Evolutionary conservation across 2,329 filamentous ascomycete species (phyloP), one percentile per base, ranked within the genome.

Genomic region (Xylariaceae sp.): DNA sequence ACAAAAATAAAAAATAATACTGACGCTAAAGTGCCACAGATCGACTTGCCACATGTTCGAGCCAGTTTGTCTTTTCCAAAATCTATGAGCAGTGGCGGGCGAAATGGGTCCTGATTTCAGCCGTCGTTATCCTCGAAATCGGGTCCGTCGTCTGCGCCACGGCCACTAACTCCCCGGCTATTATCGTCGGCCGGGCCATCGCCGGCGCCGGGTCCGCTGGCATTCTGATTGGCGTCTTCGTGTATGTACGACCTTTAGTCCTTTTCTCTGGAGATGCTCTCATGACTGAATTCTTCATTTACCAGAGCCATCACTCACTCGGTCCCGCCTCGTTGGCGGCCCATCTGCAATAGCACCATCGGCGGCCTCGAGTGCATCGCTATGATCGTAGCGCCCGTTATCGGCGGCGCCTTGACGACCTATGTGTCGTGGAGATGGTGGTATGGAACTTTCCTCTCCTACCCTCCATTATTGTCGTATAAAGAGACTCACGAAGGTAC

Each of bases 11-110:
- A 23, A 5, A n/a, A n/a, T 42, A 5, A 16, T n/a, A 16, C 16
- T 46, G 21, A 42, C 19, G 62, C 53, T 45, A 64, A 63, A 35
- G 49, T 55, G 52, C 58, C 55, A 5, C 16, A 48, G 44, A 45
- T 32, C 47, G 33, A 12, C 49, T 35, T 17, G 35, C 48, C 10
- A 48, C 44, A 1, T 45, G 36, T 7, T 40, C 43, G 8, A 43
- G 25, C 20, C 39, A 43, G 8, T 40, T 41, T 14, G 34, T 50
- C 11, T 50, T 46, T 21, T 41, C 42, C 21, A 47, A 48, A 22
- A 22, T 55, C 21, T 52, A 48, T 21, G 40, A 45, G 22, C 41
- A 45, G 16, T 53, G 29, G 10, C 40, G 36, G 3, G 42, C 45
- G 11, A 52, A 54, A 41, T 52, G 44, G 36, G 38, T 53, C 22